Evolutionary conservation across 768 basidiomycete species (phyloP).

Genomic region (Suillus tomentosus): DNA sequence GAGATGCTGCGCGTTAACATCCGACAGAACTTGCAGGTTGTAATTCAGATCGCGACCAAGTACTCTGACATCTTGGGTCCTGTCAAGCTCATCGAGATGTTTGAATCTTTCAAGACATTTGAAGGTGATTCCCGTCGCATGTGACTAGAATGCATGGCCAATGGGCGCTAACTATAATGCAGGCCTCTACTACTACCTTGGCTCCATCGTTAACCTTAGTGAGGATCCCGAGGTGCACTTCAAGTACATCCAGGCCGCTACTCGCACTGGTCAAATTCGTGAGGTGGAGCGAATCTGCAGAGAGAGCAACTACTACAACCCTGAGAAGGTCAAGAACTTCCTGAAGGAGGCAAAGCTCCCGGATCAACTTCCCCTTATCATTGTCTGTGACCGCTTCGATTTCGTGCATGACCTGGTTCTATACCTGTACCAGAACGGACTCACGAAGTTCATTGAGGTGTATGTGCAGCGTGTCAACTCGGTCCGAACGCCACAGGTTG

Average conservation of each 20-base stretch:
- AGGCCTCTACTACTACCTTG: conserved; percentile 98
- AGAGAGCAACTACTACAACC: conserved; percentile 96
- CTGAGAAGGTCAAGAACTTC: conserved; percentile 99
- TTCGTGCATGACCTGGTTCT: conserved; percentile 99
- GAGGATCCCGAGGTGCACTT: conserved; percentile 97
- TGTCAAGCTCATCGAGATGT: conserved; percentile 97
- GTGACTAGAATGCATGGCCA: background rate
- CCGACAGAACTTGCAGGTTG: conserved; percentile 94
- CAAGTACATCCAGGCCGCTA: conserved; percentile 99
- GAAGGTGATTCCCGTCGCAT: conserved; percentile 57
- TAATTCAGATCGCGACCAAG: conserved; percentile 97
- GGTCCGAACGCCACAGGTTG: conserved; percentile 92
- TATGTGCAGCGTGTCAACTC: conserved; percentile 99
- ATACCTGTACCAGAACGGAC: conserved; percentile 96
- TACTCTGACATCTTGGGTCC: conserved; percentile 98
- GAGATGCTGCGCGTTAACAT: conserved; percentile 98
- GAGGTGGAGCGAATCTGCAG: conserved; percentile 99
- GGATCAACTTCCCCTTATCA: conserved; percentile 97
- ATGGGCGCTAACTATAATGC: conserved; percentile 1
- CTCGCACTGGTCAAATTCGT: conserved; percentile 95
- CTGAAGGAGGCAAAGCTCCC: conserved; percentile 96
- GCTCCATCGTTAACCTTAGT: conserved; percentile 95
- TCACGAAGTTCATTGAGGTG: conserved; percentile 98
- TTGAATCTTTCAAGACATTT: conserved; percentile 96
- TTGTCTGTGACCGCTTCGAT: conserved; percentile 99